These are phyloP conservation scores for Lunularia cruciata DNA, from an alignment of 225 moss, liverwort and hornwort species.

Conservation along the genomic window DNA sequence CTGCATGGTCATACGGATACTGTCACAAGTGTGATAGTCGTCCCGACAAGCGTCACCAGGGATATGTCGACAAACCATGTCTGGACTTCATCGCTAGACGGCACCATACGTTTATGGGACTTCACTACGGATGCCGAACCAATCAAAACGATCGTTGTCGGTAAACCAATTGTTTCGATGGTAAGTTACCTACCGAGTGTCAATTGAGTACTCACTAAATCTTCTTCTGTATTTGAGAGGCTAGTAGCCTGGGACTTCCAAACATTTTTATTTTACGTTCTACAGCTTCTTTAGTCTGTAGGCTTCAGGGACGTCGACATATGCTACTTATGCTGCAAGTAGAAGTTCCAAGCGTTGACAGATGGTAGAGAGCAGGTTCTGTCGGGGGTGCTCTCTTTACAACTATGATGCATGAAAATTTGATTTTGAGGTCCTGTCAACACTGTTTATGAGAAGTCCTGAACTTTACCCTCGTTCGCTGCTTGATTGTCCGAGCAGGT, in stretches of 20 bases:
- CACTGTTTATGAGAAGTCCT: too few relatives aligned
- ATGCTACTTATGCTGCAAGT: too few relatives aligned
- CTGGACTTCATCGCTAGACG: constrained; percentile 83
- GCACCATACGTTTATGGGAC: constrained; percentile 73
- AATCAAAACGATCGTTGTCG: constrained; percentile 38
- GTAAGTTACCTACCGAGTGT: not conserved
- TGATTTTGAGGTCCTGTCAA: not conserved
- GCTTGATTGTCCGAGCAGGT: constrained; percentile 28
- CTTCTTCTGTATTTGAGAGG: not conserved
- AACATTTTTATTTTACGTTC: too few relatives aligned
- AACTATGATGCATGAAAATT: too few relatives aligned
- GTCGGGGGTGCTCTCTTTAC: too few relatives aligned
- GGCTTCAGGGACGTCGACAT: too few relatives aligned
- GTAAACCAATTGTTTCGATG: constrained; percentile 46
- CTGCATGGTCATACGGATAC: constrained; percentile 50
- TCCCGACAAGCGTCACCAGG: constrained; percentile 12
- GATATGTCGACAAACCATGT: constrained; percentile 43
- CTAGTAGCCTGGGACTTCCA: too few relatives aligned
- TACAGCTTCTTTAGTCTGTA: too few relatives aligned
- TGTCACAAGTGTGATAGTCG: constrained; percentile 65
- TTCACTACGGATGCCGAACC: constrained; percentile 42
- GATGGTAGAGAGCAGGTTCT: too few relatives aligned
- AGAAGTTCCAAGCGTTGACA: too few relatives aligned
- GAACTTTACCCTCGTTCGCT: too few relatives aligned
- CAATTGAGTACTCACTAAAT: too few relatives aligned